phyloP scores from a whole-genome alignment of 225 moss, liverwort and hornwort genomes.

The Straminergon stramineum region DNA sequence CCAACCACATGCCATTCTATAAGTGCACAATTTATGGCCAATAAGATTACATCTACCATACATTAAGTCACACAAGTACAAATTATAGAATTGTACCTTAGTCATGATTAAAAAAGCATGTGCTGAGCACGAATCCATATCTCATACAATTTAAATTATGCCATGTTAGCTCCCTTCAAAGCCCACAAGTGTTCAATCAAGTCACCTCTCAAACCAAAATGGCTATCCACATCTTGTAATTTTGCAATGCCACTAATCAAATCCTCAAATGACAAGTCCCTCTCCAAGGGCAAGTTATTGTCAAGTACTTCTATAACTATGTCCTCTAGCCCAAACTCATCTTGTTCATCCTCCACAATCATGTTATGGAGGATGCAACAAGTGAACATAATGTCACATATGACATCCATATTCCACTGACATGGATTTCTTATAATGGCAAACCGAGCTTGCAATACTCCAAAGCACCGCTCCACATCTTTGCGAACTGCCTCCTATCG shows the following conservation, averaged over 20 bases:
- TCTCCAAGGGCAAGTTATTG: neutral
- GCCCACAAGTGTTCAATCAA: neutral
- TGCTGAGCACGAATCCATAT: too few species aligned
- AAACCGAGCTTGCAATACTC: neutral
- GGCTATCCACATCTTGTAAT: neutral
- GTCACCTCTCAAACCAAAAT: neutral
- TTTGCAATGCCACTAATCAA: neutral
- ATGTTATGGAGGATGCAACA: neutral
- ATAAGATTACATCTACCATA: too few species aligned
- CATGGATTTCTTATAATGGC: neutral
- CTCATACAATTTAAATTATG: neutral
- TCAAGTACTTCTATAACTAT: neutral
- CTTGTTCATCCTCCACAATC: neutral
- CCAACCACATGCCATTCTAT: too few species aligned
- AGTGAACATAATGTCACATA: neutral
- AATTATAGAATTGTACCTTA: too few species aligned
- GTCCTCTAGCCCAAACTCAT: neutral
- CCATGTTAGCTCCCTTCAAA: neutral
- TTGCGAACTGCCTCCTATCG: neutral
- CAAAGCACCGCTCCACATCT: neutral
- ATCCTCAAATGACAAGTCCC: neutral
- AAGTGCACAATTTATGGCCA: too few species aligned
- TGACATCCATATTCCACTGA: neutral
- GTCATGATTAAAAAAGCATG: too few species aligned
- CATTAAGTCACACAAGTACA: too few species aligned